These are phyloP conservation scores for Fusarium heterosporum DNA, from an alignment of 2,329 filamentous ascomycete species.

Conservation along the genomic window DNA sequence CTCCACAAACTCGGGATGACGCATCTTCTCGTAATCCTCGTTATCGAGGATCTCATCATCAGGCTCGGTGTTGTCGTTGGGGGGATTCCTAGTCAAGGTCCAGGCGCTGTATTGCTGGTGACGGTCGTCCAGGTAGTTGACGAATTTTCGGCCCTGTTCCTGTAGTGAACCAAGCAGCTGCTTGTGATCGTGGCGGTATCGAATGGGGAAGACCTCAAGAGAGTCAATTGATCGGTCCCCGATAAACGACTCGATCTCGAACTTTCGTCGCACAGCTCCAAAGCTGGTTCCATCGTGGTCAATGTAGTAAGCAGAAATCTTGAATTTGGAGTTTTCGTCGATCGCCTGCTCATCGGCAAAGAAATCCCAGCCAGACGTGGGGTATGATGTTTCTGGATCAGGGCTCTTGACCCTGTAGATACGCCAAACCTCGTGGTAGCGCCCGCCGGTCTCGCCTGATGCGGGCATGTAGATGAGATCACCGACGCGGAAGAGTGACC, in stretches of 20 bases:
- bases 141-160: conserved; percentile 51
- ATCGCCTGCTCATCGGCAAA: conserved; percentile 51
- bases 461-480: conserved; percentile 57
- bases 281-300: conserved; percentile 56
- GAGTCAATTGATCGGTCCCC: conserved; percentile 55
- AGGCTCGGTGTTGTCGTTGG: conserved; percentile 41
- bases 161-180: conserved; percentile 51
- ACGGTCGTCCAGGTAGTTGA: conserved; percentile 50
- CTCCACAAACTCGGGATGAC: conserved; percentile 56
- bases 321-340: conserved; percentile 50
- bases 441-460: conserved; percentile 50
- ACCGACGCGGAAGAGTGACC: conserved; percentile 56
- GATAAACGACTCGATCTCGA: conserved; percentile 52
- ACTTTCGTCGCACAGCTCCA: conserved; percentile 54
- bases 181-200: conserved; percentile 52
- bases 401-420: conserved; percentile 52
- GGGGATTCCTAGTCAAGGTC: conserved; percentile 56
- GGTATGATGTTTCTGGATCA: conserved; percentile 48
- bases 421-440: conserved; percentile 56
- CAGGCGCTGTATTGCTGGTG: conserved; percentile 58
- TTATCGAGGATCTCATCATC: conserved; percentile 51
- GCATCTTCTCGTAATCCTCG: conserved; percentile 50
- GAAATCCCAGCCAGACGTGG: conserved; percentile 52
- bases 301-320: conserved; percentile 56
- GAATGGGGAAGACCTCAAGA: conserved; percentile 55